These are phyloP conservation scores for Phytopythium vexans DNA, from an alignment of 352 stramenopile species.

Conservation along the genomic window DNA sequence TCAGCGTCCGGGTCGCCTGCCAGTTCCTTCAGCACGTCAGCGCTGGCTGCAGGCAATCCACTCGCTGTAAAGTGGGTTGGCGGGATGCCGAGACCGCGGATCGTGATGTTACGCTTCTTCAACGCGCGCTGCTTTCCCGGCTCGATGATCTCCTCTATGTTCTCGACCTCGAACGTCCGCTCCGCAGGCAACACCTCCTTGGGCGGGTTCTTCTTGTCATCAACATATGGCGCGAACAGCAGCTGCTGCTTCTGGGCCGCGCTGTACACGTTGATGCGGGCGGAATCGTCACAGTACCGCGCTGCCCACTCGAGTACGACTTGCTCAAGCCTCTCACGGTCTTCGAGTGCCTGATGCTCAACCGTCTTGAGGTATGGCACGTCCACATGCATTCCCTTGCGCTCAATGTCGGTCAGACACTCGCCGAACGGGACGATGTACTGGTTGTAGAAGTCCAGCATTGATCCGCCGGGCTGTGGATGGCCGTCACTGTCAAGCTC, in stretches of 20 bases:
- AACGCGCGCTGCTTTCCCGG: conserved; percentile 62
- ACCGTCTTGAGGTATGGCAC: conserved; percentile 90
- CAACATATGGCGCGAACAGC: conserved; percentile 92
- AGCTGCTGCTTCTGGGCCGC: conserved; percentile 94
- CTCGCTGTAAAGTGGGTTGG: conserved; percentile 91
- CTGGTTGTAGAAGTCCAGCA: conserved; percentile 97
- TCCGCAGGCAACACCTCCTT: conserved; percentile 67
- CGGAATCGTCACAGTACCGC: conserved; percentile 91
- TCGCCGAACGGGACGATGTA: conserved; percentile 98
- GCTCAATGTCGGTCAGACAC: conserved; percentile 98
- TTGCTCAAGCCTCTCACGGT: conserved; percentile 76
- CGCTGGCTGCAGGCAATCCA: conserved; percentile 91
- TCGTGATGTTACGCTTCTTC: conserved; percentile 82
- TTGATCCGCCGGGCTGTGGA: conserved; percentile 29
- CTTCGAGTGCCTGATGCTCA: conserved; percentile 88
- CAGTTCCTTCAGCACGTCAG: conserved; percentile 93
- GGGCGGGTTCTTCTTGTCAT: conserved; percentile 62
- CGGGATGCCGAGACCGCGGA: conserved; percentile 89
- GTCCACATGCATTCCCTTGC: conserved; percentile 90
- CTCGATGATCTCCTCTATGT: conserved; percentile 70
- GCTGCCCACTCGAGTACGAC: conserved; percentile 92
- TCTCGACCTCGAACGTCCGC: conserved; percentile 79
- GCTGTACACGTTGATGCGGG: conserved; percentile 95
- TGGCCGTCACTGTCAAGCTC: conserved; percentile 11
- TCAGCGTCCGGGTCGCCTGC: conserved; percentile 88